Evolutionary conservation across 1,284 basidiomycete genomes (phyloP), one percentile per base, ranked within the genome.

Genomic region (Malassezia vespertilionis): DNA sequence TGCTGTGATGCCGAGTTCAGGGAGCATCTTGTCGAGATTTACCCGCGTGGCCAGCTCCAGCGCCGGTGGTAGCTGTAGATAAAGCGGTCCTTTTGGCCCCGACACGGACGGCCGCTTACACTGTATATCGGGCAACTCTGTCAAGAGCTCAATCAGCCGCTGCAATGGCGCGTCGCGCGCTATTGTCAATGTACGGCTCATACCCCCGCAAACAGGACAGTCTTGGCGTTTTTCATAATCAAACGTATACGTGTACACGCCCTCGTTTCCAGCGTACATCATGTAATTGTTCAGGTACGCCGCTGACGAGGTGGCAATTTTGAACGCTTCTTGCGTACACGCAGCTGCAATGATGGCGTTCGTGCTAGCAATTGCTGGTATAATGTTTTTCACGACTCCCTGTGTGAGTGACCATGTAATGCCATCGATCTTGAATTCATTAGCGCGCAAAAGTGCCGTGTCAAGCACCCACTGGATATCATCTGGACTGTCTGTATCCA

Each of bases 371-470:
- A 70, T 65, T 24, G 93, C 91, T 1, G 91, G 91, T 57, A 99
- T 97, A 72, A 99, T 96, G 70, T 96, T 95, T 77, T 99, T 99
- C 40, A 97, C 90, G 26, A 99, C 93, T 36, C 93, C 93, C 72
- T 97, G 93, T 0, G 93, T 97, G 33, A 95, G 75, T 4, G 84
- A 83, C 87, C 91, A 99, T 4, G 90, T 96, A 21, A 99, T 89
- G 28, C 93, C 93, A 63, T 90, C 85, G 49, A 99, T 97, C 52
- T 87, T 86, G 76, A 91, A 95, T 62, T 88, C 82, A 51, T 82
- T 78, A 0, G 93, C 93, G 36, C 93, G 54, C 5, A 33, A 21
- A 2, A 48, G 76, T 4, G 93, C 91, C 23, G 81, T 73, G 38
- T 79, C 79, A 71, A 84, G 93, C 21, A 97, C 73, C 93, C 93